Percentiles rank a stretch among this genome's conserved stretches.
These are phyloP conservation scores for Pichia sp. DNA, from an alignment of 1,139 yeast genomes.

Conservation along the genomic window DNA sequence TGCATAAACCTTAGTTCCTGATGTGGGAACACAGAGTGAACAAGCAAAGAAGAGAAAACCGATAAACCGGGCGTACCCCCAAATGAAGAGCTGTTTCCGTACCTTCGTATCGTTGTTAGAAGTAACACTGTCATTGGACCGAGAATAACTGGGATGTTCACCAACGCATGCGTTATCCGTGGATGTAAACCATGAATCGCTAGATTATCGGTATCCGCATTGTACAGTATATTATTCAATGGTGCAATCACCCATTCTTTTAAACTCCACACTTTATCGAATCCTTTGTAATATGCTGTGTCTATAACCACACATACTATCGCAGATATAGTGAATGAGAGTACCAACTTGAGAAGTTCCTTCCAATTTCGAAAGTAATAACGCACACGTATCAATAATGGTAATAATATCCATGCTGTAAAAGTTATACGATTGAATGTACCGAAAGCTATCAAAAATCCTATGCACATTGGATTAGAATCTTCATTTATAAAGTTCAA, in stretches of 20 bases:
- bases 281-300: conserved; percentile 33
- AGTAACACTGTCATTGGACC: conserved; percentile 49
- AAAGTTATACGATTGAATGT: conserved; percentile 81
- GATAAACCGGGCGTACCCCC: conserved; percentile 57
- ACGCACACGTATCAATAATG: conserved; percentile 38
- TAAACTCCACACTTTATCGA: too few relatives aligned
- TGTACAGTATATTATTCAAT: conserved; percentile 67
- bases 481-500: conserved; percentile 43
- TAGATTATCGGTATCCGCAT: conserved; percentile 51
- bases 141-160: conserved; percentile 70
- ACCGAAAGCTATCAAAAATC: conserved; percentile 56
- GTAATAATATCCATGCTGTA: conserved; percentile 62
- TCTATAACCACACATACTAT: conserved; percentile 45
- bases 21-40: conserved; percentile 73
- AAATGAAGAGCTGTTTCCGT: conserved; percentile 9
- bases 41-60: conserved; percentile 50
- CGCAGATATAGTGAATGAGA: conserved; percentile 34
- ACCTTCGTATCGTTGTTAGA: conserved; percentile 20
- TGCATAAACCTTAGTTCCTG: conserved; percentile 83
- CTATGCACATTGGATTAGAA: conserved; percentile 34
- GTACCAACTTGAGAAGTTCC: conserved; percentile 25
- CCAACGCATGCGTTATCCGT: conserved; percentile 59
- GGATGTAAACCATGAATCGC: conserved; percentile 81
- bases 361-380: conserved; percentile 29
- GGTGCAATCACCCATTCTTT: conserved; percentile 54